phyloP scores from a whole-genome alignment of 345 rosid genomes.

The Odontarrhena argentea region DNA sequence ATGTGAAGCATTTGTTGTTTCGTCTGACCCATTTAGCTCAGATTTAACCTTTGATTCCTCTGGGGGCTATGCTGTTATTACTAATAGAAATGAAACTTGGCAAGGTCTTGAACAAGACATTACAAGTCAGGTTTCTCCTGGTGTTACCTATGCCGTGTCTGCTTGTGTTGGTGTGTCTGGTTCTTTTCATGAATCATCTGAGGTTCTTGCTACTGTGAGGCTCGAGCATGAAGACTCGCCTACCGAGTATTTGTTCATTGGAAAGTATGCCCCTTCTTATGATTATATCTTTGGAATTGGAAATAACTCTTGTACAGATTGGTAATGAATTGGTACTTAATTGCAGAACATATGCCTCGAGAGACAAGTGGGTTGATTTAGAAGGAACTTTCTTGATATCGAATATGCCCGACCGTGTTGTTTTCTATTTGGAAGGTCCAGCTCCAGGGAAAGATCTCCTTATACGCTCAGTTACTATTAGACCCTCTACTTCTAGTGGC shows the following conservation, averaged over 20 bases:
- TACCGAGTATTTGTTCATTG: constrained; percentile 59
- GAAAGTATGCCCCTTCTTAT: constrained; percentile 57
- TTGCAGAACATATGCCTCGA: constrained; percentile 65
- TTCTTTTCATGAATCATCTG: constrained; percentile 52
- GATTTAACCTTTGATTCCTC: constrained; percentile 38
- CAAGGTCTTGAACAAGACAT: constrained; percentile 96
- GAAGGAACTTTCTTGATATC: constrained; percentile 79
- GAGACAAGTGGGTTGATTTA: constrained; percentile 68
- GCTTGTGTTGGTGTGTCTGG: constrained; percentile 79
- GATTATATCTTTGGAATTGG: constrained; percentile 14
- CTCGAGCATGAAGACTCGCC: constrained; percentile 56
- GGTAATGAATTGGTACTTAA: constrained; percentile 10
- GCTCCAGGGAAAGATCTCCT: constrained; percentile 80
- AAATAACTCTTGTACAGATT: background rate
- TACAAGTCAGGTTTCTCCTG: constrained; percentile 60
- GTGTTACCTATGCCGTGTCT: constrained; percentile 58
- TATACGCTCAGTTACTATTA: constrained; percentile 66
- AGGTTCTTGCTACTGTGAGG: constrained; percentile 78
- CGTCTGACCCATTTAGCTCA: constrained; percentile 49
- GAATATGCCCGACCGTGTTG: constrained; percentile 58
- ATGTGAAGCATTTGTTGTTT: constrained; percentile 67
- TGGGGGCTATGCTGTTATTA: constrained; percentile 64
- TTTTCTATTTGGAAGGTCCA: constrained; percentile 92
- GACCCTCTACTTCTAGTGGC: constrained; percentile 45
- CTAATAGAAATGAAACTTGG: constrained; percentile 81